phyloP scores from a whole-genome alignment of 176 grass and related monocot species.

The Alopecurus myosuroides region DNA sequence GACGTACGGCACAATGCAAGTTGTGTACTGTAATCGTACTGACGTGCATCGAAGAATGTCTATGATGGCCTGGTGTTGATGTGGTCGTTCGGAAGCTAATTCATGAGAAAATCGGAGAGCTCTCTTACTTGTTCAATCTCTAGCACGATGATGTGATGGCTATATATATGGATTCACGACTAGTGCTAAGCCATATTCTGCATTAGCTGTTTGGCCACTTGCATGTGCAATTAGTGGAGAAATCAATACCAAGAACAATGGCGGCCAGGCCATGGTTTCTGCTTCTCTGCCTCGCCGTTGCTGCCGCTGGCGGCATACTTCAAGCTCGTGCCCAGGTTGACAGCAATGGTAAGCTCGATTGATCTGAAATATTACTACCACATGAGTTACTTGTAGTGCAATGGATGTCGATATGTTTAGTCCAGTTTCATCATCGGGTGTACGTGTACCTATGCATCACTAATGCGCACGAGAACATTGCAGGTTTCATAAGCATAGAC shows the following conservation, averaged over 20 bases:
- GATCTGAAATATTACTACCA: background rate
- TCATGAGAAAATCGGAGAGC: background rate
- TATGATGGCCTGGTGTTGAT: background rate
- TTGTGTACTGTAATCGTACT: background rate
- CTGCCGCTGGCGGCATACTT: background rate
- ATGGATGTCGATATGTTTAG: background rate
- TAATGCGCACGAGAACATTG: background rate
- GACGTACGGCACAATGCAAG: background rate
- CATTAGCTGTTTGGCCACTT: background rate
- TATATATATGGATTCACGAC: background rate
- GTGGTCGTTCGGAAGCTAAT: background rate
- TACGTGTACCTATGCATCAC: background rate
- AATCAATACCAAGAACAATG: background rate
- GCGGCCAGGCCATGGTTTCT: background rate
- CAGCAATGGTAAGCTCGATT: background rate
- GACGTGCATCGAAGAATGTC: background rate
- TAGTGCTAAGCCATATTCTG: background rate
- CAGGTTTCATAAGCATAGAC: constrained; percentile 68
- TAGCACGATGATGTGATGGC: background rate
- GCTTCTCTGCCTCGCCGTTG: background rate
- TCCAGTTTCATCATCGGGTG: background rate
- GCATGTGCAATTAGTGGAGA: background rate
- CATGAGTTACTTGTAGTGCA: background rate
- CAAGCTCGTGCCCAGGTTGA: background rate
- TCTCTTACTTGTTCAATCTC: background rate